Evolutionary conservation across 305 asterid genomes (phyloP).

Genomic region (Stenogyne calaminthoides): DNA sequence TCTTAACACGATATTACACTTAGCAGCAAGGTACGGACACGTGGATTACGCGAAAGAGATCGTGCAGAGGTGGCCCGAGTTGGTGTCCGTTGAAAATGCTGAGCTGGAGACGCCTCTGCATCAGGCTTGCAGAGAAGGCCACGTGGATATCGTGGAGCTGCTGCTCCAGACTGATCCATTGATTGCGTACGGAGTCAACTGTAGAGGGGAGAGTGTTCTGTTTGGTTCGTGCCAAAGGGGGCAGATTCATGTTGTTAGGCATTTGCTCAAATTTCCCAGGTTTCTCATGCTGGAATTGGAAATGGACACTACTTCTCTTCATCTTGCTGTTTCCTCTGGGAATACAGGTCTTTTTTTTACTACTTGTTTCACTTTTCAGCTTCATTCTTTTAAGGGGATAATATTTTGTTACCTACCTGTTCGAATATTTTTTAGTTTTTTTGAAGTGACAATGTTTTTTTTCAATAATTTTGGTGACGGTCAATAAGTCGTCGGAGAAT

Average conservation of each 20-base stretch:
- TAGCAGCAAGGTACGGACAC: slow-evolving; percentile 50
- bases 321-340: slow-evolving; percentile 51
- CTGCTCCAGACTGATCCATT: slow-evolving; percentile 33
- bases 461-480: no score
- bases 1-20: slow-evolving; percentile 38
- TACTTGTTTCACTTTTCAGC: no score
- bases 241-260: slow-evolving; percentile 32
- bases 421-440: no score
- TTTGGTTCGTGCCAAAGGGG: slow-evolving; percentile 48
- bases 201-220: slow-evolving; percentile 35
- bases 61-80: slow-evolving; percentile 32
- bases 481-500: no score
- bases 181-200: slow-evolving; percentile 37
- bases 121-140: slow-evolving; percentile 57
- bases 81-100: slow-evolving; percentile 42
- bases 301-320: slow-evolving; percentile 37
- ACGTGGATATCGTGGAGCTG: slow-evolving; percentile 29
- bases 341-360: slow-evolving; percentile 33
- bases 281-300: slow-evolving; percentile 45
- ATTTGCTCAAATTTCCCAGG: slow-evolving; percentile 22
- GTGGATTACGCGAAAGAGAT: slow-evolving; percentile 31
- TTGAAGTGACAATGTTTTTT: no score
- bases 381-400: no score
- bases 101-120: slow-evolving; percentile 50
- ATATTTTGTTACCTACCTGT: no score